Base-by-base conservation (phyloP, 331 rosid genomes). In the Pyracantha coccinea region DNA sequence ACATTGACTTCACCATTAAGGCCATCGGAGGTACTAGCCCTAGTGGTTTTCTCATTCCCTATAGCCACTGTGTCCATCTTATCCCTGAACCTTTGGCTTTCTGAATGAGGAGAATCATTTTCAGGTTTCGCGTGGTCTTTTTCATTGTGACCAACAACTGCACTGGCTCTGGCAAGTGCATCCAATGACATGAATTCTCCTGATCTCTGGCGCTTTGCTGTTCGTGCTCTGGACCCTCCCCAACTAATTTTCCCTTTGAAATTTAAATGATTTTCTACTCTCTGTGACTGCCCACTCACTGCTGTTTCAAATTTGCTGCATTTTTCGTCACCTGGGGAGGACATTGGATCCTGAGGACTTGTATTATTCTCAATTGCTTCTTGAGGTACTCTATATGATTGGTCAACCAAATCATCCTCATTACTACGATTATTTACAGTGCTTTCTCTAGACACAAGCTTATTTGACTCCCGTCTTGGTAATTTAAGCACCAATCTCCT, bases 151-250 rank as follows among this genome's bases (percentile, higher is more conserved):
- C 76, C 55, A 29, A 79, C 55, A 21, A 79, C 84, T 45, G 78
- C 74, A 69, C 76, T 75, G 59, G 90, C 75, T 70, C 86, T 68
- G 66, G 82, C 80, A 79, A 81, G 79, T 75, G 86, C 74, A 19
- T 80, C 85, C 74, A 80, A 78, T 75, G 89, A 72, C 47, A 75
- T 61, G 68, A 82, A 79, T 77, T 90, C 93, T 79, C 89, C 93
- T 24, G 71, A 61, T 77, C 91, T 92, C 23, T 63, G 76, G 73
- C 87, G 86, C 87, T 91, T 92, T n/a, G 96, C 72, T 17, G 97
- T 79, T 75, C 97, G 99, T 67, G 88, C 86, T 88, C 88, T 89
- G 80, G 81, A 90, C 71, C 84, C 85, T 70, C 96, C 98, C 99
- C 99, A 95, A 83, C 85, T 91, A 66, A 92, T 84, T 70, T 83